Percentiles rank a stretch among this genome's conserved stretches.
Conservation (phyloP, 2,329 filamentous ascomycete genomes). For the Bipolaris bicolor region DNA sequence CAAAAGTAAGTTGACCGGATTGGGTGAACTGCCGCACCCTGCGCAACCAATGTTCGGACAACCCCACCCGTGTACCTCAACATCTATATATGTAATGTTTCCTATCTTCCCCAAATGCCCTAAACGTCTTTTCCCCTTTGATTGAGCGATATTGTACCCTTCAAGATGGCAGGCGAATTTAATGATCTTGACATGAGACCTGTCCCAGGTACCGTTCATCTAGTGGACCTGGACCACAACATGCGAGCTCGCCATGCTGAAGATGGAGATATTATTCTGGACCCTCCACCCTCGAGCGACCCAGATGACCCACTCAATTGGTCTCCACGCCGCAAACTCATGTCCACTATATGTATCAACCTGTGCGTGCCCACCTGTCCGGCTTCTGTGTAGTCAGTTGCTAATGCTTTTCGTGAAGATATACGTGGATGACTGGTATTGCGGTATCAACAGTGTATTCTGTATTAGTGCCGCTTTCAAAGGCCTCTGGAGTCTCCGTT, state of each 20-base stretch:
- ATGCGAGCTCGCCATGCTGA: conserved; percentile 47
- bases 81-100: not conserved
- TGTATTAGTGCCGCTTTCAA: conserved; percentile 56
- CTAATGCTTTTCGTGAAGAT: conserved; percentile 53
- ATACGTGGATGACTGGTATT: conserved; percentile 58
- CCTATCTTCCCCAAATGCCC: not conserved
- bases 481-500: conserved; percentile 55
- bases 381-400: no score
- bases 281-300: conserved; percentile 46
- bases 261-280: conserved; percentile 51
- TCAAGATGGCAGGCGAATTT: conserved; percentile 11
- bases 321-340: conserved; percentile 36
- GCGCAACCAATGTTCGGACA: not conserved
- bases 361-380: conserved; percentile 14
- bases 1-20: not conserved
- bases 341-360: conserved; percentile 32
- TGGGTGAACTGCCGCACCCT: not conserved
- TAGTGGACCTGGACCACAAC: conserved; percentile 51
- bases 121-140: not conserved
- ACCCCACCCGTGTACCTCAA: conserved; percentile 8
- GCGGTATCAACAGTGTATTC: conserved; percentile 58
- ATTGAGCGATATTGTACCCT: not conserved
- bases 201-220: conserved; percentile 52
- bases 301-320: conserved; percentile 48
- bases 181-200: not conserved